Evolutionary conservation across 495 filamentous ascomycete species (phyloP), one percentile per base, ranked within the genome.

Genomic region (Parmelia sp.): DNA sequence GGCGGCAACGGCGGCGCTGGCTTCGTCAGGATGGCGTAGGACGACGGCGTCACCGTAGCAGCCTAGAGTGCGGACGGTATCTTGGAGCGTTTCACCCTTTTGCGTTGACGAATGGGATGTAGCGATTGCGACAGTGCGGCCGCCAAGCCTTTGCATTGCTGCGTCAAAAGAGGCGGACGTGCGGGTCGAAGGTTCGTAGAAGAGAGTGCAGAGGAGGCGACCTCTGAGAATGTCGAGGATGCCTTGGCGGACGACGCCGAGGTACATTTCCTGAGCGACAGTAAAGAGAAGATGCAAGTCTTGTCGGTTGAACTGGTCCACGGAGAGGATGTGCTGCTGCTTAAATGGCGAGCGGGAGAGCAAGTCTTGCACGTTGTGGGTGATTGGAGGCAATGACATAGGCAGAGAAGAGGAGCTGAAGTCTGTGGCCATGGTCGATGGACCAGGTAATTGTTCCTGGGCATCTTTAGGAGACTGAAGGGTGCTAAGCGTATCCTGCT

Each of bases 101-200:
- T 90, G 82, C 23, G 89, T 89, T 2, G 89, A 93, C 14, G 92
- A 96, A 70, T 88, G 83, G 37, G 86, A 82, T 3, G 90, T 91
- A 9, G 86, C 80, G 71, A 97, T 88, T 65, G 86, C 79, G 58
- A 97, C 81, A 35, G 86, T 90, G 31, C 87, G 82, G 33, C 94
- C 94, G 49, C 94, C 94, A 11, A 98, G 86, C 19, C 95, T 88
- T 80, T 97, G 92, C 94, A 98, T 98, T 45, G 94, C 95, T 36
- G 92, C 87, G 71, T 98, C 95, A 70, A 98, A 98, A 31, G 94
- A 98, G 55, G 90, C 87, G 21, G 93, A 97, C 15, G 94, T 98
- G 39, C 94, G 85, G 9, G 94, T 98, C 1, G 92, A 97, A 4
- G 94, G 93, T 80, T 98, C 94, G 77, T 90, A 98, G 85, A 98